phyloP scores from a whole-genome alignment of 1,284 basidiomycete species.

The Violaceomyces palustris region DNA sequence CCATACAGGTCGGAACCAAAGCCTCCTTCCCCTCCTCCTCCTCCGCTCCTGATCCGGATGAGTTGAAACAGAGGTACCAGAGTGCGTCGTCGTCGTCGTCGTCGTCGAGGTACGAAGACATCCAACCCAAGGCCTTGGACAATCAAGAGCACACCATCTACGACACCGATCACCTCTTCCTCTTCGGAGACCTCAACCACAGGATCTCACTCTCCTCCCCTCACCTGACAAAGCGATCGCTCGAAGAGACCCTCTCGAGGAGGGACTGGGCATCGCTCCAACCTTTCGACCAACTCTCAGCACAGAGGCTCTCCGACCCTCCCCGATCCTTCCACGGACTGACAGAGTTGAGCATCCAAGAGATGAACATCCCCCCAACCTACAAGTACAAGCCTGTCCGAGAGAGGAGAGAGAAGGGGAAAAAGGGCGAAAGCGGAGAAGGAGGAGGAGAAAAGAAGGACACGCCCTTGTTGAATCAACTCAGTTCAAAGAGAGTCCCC shows the following conservation, averaged over 20 bases:
- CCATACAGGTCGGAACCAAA: constrained; percentile 11
- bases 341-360: constrained; percentile 29
- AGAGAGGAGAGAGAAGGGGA: constrained; percentile 11
- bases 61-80: constrained; percentile 52
- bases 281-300: constrained; percentile 43
- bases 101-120: constrained; percentile 71
- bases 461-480: constrained; percentile 17
- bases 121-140: constrained; percentile 39
- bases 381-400: constrained; percentile 47
- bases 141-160: constrained; percentile 39
- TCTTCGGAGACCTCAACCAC: constrained; percentile 53
- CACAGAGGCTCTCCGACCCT: constrained; percentile 16
- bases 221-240: constrained; percentile 15
- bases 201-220: constrained; percentile 34
- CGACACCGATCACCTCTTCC: constrained; percentile 50
- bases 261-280: constrained; percentile 36
- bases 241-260: constrained; percentile 19
- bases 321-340: constrained; percentile 43
- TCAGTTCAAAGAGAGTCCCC: constrained; percentile 69
- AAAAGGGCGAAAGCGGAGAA: constrained; percentile 4
- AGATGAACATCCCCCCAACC: constrained; percentile 37
- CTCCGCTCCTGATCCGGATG: constrained; percentile 11
- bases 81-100: constrained; percentile 56
- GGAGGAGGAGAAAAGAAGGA: not conserved
- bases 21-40: no score